A percentile compares a stretch with the other conserved stretches of the same genome.
Evolutionary conservation across 768 basidiomycete genomes (phyloP).

Genomic region (Sarcodon sp.): DNA sequence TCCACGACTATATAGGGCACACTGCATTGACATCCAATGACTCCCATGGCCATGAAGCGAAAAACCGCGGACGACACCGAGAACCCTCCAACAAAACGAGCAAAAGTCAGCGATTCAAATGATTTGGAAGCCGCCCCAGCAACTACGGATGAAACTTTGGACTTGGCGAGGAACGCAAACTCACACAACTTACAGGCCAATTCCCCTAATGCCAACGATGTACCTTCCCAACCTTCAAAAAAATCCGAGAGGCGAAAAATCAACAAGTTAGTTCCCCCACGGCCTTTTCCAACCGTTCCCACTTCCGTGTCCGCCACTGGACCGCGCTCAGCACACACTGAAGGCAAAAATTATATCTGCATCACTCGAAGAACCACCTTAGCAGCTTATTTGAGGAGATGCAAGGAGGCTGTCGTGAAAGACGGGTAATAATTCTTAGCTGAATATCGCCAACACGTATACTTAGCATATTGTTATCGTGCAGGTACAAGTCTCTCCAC

Average conservation of each 20-base stretch:
- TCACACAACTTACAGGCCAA: too few relatives aligned
- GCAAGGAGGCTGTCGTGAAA: constrained; percentile 57
- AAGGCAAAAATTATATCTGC: constrained; percentile 75
- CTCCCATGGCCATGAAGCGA: background rate
- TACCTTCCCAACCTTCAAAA: background rate
- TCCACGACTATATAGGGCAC: too few relatives aligned
- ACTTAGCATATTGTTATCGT: background rate
- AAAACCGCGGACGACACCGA: background rate
- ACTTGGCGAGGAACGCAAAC: too few relatives aligned
- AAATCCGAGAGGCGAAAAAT: constrained; percentile 19
- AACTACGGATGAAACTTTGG: background rate
- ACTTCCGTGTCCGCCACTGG: constrained; percentile 69
- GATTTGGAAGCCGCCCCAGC: background rate
- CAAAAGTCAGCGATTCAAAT: background rate
- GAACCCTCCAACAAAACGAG: background rate
- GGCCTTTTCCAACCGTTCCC: constrained; percentile 69
- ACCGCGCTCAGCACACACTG: constrained; percentile 63
- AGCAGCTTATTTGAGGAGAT: constrained; percentile 63
- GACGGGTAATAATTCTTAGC: constrained; percentile 43
- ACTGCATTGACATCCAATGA: background rate
- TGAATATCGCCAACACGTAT: background rate
- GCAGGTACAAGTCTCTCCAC: constrained; percentile 60
- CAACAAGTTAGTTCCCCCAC: constrained; percentile 56
- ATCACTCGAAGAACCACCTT: constrained; percentile 66
- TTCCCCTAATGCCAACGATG: background rate